A percentile compares a stretch with the other conserved stretches of the same genome.
These are phyloP conservation scores for Insectozyma bohioensis DNA, from an alignment of 1,139 yeast genomes.

Conservation along the genomic window DNA sequence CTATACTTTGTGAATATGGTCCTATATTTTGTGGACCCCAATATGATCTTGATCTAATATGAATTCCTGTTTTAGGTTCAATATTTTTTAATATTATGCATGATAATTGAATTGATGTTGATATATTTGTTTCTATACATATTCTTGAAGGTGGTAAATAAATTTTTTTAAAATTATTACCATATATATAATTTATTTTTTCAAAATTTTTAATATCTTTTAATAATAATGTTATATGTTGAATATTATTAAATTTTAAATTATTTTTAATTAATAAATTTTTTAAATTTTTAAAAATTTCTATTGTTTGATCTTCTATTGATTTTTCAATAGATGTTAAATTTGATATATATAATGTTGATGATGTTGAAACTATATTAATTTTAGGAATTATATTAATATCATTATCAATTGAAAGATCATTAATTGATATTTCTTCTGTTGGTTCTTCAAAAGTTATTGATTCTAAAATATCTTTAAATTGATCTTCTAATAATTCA, in stretches of 20 bases:
- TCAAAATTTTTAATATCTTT: conserved; percentile 64
- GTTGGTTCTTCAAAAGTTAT: too few species aligned
- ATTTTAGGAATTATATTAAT: conserved; percentile 7
- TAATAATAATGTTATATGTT: conserved; percentile 60
- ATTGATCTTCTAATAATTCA: conserved; percentile 48
- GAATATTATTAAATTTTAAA: conserved; percentile 41
- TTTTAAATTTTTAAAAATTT: conserved; percentile 47
- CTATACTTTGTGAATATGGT: conserved; percentile 87
- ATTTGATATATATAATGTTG: conserved; percentile 52
- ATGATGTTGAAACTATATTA: conserved; percentile 16
- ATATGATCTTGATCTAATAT: conserved; percentile 86
- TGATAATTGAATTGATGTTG: conserved; percentile 55
- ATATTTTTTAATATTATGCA: conserved; percentile 43
- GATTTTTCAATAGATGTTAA: conserved; percentile 26
- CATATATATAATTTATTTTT: conserved; percentile 60
- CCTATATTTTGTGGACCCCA: conserved; percentile 99
- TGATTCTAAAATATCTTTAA: conserved; percentile 31
- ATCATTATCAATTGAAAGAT: conserved; percentile 5
- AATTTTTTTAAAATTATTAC: conserved; percentile 50
- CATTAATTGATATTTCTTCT: conserved; percentile 1
- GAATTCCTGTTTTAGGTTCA: conserved; percentile 61
- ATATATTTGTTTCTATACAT: conserved; percentile 65
- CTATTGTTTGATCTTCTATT: conserved; percentile 45
- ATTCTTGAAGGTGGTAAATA: conserved; percentile 83
- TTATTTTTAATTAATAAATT: conserved; percentile 25